phyloP scores from a whole-genome alignment of 257 asterid genomes.

The Cinchona pubescens region DNA sequence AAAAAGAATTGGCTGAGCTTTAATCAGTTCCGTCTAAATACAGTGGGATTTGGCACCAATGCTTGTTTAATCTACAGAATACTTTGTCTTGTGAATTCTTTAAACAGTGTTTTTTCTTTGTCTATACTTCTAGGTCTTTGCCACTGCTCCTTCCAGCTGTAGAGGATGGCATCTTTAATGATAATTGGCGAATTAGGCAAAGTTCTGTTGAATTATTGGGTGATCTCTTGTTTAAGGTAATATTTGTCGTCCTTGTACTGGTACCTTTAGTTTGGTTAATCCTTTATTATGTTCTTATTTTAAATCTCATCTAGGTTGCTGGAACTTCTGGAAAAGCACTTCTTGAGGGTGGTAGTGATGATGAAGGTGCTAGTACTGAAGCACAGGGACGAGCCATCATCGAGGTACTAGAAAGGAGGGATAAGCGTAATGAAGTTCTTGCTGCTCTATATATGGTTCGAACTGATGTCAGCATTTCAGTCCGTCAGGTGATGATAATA shows the following conservation, averaged over 20 bases:
- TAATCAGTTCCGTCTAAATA: no score
- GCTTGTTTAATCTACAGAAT: background rate
- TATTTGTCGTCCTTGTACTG: conserved; percentile 8
- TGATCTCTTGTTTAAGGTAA: conserved; percentile 95
- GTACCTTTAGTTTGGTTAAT: conserved; percentile 12
- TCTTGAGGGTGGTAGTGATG: conserved; percentile 99
- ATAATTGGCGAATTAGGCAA: conserved; percentile 98
- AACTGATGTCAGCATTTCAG: conserved; percentile 88
- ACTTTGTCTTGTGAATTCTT: background rate
- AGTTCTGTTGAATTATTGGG: conserved; percentile 98
- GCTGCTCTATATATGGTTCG: conserved; percentile 99
- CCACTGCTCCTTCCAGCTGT: conserved; percentile 98
- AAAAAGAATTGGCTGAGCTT: background rate
- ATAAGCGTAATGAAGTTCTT: conserved; percentile 94
- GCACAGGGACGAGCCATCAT: conserved; percentile 99
- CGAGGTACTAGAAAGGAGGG: conserved; percentile 91
- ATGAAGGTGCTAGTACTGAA: conserved; percentile 99
- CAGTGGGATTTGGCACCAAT: background rate
- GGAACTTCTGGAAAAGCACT: conserved; percentile 99
- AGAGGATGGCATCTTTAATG: conserved; percentile 98
- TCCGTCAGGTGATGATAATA: conserved; percentile 78
- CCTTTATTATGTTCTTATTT: background rate
- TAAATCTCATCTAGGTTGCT: conserved; percentile 65
- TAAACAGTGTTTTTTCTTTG: background rate
- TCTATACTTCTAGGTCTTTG: conserved; percentile 57